Evolutionary conservation across 345 rosid genomes (phyloP).

Genomic region (Cochlearia excelsa): DNA sequence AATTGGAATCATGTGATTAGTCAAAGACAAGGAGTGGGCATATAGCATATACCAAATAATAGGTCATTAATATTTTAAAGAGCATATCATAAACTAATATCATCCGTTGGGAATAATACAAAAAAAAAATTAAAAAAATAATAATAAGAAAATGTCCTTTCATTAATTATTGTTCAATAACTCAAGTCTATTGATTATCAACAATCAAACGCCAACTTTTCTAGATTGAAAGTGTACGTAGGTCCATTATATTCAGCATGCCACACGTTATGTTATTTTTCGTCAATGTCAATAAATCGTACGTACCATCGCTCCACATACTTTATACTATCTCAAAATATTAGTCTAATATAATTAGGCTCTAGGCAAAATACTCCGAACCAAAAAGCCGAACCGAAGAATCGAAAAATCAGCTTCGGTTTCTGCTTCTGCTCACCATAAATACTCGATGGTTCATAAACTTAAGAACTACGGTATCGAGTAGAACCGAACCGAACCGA

Average conservation of each 20-base stretch:
- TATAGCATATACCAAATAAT: conserved; percentile 24
- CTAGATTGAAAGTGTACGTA: conserved; percentile 23
- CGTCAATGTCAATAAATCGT: neutral
- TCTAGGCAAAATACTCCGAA: no score
- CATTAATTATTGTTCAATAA: conserved; percentile 25
- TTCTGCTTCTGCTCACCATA: no score
- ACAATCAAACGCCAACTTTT: conserved; percentile 21
- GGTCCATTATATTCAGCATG: conserved; percentile 26
- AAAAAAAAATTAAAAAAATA: neutral
- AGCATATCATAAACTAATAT: conserved; percentile 29
- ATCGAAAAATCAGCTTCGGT: no score
- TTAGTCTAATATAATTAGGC: conserved; percentile 16
- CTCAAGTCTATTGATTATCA: conserved; percentile 26
- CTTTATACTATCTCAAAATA: conserved; percentile 8
- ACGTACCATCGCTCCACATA: conserved; percentile 7
- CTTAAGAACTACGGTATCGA: no score
- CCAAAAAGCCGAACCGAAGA: no score
- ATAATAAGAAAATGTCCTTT: conserved; percentile 4
- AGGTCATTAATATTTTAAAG: conserved; percentile 19
- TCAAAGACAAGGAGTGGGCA: conserved; percentile 27
- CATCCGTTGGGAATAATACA: conserved; percentile 22
- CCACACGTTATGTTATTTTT: conserved; percentile 25
- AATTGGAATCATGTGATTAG: neutral
- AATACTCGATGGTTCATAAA: no score
- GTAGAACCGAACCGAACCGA: no score